Conservation (phyloP, 2,329 filamentous ascomycete species). For the Trichophyton simii region DNA sequence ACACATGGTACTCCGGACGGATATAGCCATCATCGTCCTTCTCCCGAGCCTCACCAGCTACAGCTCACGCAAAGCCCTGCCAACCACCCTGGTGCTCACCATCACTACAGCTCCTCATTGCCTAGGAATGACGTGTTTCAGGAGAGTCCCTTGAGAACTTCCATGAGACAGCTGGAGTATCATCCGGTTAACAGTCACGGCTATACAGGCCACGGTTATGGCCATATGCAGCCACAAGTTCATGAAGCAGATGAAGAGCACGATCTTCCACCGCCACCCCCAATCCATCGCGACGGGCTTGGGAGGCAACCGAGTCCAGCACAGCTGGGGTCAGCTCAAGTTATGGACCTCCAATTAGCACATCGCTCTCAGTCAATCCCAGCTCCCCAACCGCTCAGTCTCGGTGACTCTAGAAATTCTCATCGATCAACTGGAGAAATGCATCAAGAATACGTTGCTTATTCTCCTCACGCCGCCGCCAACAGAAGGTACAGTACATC, state of each 20-base stretch:
- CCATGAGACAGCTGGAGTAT: conserved; percentile 18
- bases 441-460: conserved; percentile 12
- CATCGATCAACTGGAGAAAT: conserved; percentile 5
- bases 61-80: background rate
- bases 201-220: conserved; percentile 6
- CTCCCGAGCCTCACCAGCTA: conserved; percentile 3
- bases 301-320: conserved; percentile 8
- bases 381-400: conserved; percentile 18
- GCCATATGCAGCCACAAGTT: conserved; percentile 11
- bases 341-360: conserved; percentile 4
- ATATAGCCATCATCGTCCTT: conserved; percentile 2
- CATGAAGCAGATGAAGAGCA: conserved; percentile 15
- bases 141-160: conserved; percentile 20
- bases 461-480: conserved; percentile 11
- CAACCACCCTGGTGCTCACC: background rate
- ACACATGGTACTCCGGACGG: conserved; percentile 2
- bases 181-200: background rate
- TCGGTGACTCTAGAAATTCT: conserved; percentile 12
- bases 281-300: conserved; percentile 20
- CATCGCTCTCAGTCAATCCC: conserved; percentile 13
- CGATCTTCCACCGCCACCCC: conserved; percentile 23
- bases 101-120: conserved; percentile 14
- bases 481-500: conserved; percentile 1
- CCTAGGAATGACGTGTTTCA: conserved; percentile 15
- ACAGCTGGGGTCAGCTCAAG: conserved; percentile 7